Evolutionary conservation across 2,329 filamentous ascomycete genomes (phyloP), one percentile per base, ranked within the genome.

Genomic region (Hypoxylon sp.): DNA sequence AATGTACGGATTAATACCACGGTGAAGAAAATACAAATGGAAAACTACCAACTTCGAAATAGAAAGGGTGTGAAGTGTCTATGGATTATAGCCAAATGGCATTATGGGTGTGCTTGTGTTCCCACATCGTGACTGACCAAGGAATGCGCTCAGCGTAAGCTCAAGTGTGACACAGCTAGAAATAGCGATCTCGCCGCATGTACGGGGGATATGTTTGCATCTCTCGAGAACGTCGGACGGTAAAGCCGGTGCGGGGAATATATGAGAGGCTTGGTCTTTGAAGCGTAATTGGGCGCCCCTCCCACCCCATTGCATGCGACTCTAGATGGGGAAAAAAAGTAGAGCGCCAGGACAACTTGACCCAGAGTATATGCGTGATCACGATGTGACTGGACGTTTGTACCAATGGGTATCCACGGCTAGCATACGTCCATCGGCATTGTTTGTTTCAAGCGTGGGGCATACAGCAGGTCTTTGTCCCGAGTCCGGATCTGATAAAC

Each of bases 1-100:
- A 37, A 46, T 55, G 53, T 52, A 52, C 47, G 37, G 46, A 47
- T 13, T 63, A 67, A 57, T 65, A 60, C 48, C 46, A 48, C 37
- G 14, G 50, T 22, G 37, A 44, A 57, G 47, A 57, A 67, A 61
- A 37, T 46, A 22, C 44, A 22, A 58, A 61, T 33, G 63, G 46
- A 60, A 59, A 63, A 33, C 19, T 42, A 29, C 26, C 17, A 26
- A 44, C 26, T 29, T 46, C 39, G 4, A 17, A 44, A 22, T 22
- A 22, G 39, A 22, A 8, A 11, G n/a, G 39, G 6, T 44, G 17
- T 22, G 17, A 44, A 44, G 17, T 8, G 22, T 19, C 17, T 22
- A 44, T 11, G 17, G 39, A 11, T 44, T 17, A 3, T 22, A 4
- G 19, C 39, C n/a, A 22, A 22, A 44, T 44, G 17, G 19, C 17